Evolutionary conservation across 2,329 filamentous ascomycete species (phyloP).

Genomic region (Colletotrichum tropicicola): DNA sequence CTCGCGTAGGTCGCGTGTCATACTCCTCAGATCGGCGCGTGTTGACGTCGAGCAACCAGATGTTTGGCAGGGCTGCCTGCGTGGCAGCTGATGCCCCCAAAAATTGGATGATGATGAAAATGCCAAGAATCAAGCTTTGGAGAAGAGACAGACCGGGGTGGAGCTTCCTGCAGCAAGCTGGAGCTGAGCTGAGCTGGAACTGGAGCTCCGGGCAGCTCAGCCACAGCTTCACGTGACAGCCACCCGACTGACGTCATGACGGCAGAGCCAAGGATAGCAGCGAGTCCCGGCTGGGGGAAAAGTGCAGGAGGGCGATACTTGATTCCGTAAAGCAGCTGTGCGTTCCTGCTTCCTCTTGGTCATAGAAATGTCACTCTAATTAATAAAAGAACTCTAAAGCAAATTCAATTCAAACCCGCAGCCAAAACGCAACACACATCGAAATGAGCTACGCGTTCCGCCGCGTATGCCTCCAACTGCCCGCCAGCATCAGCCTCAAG

Average conservation of each 20-base stretch:
- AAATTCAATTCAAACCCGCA: neutral
- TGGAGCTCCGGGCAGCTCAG: constrained; percentile 7
- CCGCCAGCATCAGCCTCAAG: constrained; percentile 20
- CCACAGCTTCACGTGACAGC: constrained; percentile 3
- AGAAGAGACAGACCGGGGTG: neutral
- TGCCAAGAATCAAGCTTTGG: neutral
- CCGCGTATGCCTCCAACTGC: constrained; percentile 31
- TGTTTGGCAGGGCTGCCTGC: no score
- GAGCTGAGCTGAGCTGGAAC: neutral
- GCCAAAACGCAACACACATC: neutral
- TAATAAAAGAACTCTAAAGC: neutral
- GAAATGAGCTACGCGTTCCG: constrained; percentile 33
- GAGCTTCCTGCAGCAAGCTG: neutral
- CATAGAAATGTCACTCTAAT: neutral
- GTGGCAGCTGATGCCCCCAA: neutral
- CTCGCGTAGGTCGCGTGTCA: neutral
- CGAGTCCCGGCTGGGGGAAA: neutral
- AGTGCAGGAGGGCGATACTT: neutral
- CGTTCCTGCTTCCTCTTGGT: neutral
- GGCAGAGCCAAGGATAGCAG: neutral
- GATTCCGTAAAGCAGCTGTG: neutral
- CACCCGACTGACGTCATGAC: constrained; percentile 21
- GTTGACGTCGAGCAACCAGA: neutral
- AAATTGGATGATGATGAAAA: constrained; percentile 8
- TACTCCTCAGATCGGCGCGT: neutral